Conservation (phyloP, 2,329 filamentous ascomycete genomes). For the Trichoderma sp. region DNA sequence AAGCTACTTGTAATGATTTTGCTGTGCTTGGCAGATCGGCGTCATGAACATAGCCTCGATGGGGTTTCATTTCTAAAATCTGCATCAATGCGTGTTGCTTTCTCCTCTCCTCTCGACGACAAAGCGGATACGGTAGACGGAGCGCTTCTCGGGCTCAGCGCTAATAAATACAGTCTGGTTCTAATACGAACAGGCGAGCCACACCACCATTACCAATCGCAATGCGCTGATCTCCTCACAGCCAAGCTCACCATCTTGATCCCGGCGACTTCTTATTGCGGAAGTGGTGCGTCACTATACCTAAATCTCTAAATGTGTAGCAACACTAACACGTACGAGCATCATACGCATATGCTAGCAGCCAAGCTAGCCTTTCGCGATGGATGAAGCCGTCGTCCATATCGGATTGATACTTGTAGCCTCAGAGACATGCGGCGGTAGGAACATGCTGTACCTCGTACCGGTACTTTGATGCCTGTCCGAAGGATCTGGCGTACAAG, state of each 20-base stretch:
- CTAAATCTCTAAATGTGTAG: not conserved
- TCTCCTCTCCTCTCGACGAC: not conserved
- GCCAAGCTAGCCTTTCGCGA: not conserved
- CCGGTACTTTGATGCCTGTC: not conserved
- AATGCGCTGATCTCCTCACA: constrained; percentile 2
- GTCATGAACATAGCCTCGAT: not conserved
- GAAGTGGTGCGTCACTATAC: not conserved
- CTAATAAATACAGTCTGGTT: not conserved
- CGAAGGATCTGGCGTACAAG: not conserved
- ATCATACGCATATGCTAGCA: not conserved
- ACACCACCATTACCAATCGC: not conserved
- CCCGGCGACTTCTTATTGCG: not conserved
- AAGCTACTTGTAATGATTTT: not conserved
- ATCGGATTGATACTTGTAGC: not conserved
- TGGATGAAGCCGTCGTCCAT: not conserved
- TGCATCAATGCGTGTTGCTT: not conserved
- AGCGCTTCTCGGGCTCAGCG: constrained; percentile 3
- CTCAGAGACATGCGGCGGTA: not conserved
- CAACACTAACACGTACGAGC: not conserved
- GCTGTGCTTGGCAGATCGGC: not conserved
- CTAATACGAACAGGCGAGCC: constrained; percentile 16
- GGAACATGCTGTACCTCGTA: not conserved
- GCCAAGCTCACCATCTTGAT: not conserved
- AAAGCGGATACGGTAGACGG: not conserved
- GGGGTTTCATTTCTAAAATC: not conserved